phyloP scores from a whole-genome alignment of 2,329 filamentous ascomycete species.

The Periconia macrospinosa region DNA sequence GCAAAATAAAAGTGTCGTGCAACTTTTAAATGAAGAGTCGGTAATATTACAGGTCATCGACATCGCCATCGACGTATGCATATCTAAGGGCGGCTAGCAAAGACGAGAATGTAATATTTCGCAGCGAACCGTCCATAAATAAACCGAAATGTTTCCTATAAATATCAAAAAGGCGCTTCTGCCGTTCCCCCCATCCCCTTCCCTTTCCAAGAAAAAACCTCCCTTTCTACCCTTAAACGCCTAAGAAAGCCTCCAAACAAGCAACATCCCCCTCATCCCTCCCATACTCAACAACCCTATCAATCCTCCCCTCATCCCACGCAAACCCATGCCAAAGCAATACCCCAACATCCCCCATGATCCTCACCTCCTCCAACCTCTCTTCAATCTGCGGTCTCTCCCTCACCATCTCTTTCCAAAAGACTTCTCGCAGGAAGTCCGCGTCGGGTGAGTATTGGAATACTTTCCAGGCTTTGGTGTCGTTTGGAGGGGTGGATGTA shows the following conservation, averaged over 20 bases:
- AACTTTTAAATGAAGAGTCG: too few relatives aligned
- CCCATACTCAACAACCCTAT: slow-evolving; percentile 58
- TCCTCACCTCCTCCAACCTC: slow-evolving; percentile 39
- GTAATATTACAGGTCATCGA: too few relatives aligned
- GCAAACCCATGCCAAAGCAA: slow-evolving; percentile 66
- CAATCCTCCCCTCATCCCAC: slow-evolving; percentile 62
- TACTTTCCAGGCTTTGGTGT: neutral
- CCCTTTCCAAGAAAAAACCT: too few relatives aligned
- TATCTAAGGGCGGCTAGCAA: too few relatives aligned
- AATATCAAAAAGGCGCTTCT: too few relatives aligned
- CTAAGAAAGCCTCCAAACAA: slow-evolving; percentile 50
- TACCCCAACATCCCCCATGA: slow-evolving; percentile 58
- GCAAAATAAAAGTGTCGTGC: too few relatives aligned
- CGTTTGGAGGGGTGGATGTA: neutral
- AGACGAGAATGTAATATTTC: too few relatives aligned
- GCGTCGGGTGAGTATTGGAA: slow-evolving; percentile 51
- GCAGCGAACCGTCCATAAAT: too few relatives aligned
- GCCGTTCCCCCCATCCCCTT: too few relatives aligned
- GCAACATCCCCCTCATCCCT: slow-evolving; percentile 58
- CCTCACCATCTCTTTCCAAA: slow-evolving; percentile 52
- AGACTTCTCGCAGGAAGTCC: slow-evolving; percentile 47
- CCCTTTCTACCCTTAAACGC: neutral
- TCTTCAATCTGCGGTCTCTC: slow-evolving; percentile 41
- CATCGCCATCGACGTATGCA: too few relatives aligned
- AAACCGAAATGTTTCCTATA: too few relatives aligned